Conservation (phyloP, 2,329 filamentous ascomycete species). For the Monilinia laxa region DNA sequence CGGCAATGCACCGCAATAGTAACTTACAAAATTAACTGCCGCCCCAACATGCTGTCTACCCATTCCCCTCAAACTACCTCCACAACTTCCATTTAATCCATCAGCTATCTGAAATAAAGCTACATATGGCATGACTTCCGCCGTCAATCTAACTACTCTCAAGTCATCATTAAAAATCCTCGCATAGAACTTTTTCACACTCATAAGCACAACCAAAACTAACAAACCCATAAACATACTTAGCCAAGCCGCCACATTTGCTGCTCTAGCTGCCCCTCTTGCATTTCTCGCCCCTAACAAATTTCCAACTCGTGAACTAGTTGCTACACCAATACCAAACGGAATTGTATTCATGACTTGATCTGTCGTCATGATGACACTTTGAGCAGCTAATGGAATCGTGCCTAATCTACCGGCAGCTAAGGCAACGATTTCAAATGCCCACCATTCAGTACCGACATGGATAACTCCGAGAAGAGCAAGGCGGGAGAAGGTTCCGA, state of each 20-base stretch:
- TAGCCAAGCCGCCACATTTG: conserved; percentile 72
- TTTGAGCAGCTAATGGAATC: conserved; percentile 76
- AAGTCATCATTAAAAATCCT: conserved; percentile 79
- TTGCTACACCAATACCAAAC: conserved; percentile 81
- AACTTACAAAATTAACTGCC: conserved; percentile 76
- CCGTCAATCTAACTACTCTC: conserved; percentile 68
- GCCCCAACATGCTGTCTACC: conserved; percentile 84
- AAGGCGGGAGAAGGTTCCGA: conserved; percentile 69
- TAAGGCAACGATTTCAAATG: conserved; percentile 85
- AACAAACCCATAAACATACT: conserved; percentile 66
- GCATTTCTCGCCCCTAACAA: conserved; percentile 69
- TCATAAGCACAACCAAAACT: conserved; percentile 69
- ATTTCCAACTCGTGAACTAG: conserved; percentile 76
- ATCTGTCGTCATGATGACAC: conserved; percentile 86
- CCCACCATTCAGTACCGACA: conserved; percentile 92
- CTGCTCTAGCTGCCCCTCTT: conserved; percentile 65
- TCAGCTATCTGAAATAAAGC: conserved; percentile 90
- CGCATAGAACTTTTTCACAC: conserved; percentile 69
- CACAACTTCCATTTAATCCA: conserved; percentile 81
- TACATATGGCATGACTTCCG: conserved; percentile 78
- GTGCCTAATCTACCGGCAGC: conserved; percentile 79
- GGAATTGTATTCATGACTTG: conserved; percentile 79
- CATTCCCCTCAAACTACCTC: conserved; percentile 79
- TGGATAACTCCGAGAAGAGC: conserved; percentile 76
- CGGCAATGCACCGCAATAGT: conserved; percentile 79